Conservation (phyloP, 345 rosid species). For the Brassica napus region Da-Ae NC_063434.1:29924501-29925000, state of each 20-base stretch:
- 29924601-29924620: conserved; percentile 52
- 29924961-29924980: conserved; percentile 10
- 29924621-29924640: conserved; percentile 46
- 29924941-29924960: conserved; percentile 10
- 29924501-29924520: conserved; percentile 58
- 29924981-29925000: conserved; percentile 12
- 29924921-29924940: conserved; percentile 26
- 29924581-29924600: conserved; percentile 50
- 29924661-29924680: conserved; percentile 33
- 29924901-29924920: conserved; percentile 36
- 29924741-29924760: no score
- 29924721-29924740: not conserved
- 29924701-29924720: conserved; percentile 57
- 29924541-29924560: conserved; percentile 32
- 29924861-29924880: conserved; percentile 48
- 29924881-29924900: conserved; percentile 25
- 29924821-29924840: conserved; percentile 62
- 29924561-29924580: conserved; percentile 23
- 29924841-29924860: conserved; percentile 64
- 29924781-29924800: no score
- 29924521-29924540: conserved; percentile 52
- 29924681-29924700: conserved; percentile 37
- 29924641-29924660: conserved; percentile 60
- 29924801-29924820: no score
- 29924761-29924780: no score